These are phyloP conservation scores for Triadica sebifera DNA, from an alignment of 345 rosid genomes.

Conservation along the genomic window DNA sequence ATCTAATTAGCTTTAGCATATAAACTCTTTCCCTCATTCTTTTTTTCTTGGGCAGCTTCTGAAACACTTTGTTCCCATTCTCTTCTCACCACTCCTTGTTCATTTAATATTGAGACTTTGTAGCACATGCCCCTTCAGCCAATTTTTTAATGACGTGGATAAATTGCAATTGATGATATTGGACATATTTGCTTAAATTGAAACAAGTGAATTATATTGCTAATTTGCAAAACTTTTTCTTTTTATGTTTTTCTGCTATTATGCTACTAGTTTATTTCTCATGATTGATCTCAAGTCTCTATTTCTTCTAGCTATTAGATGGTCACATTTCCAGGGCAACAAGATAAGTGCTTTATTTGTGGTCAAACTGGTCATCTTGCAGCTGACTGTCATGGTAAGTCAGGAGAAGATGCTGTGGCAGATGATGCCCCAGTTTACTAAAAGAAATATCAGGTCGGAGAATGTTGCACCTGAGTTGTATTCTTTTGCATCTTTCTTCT, in stretches of 20 bases:
- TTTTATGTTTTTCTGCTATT: too few species aligned
- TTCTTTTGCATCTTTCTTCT: background rate
- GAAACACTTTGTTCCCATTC: background rate
- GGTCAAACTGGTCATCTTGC: slow-evolving; percentile 97
- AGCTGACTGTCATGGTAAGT: slow-evolving; percentile 81
- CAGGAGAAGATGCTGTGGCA: slow-evolving; percentile 39
- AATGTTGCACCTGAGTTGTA: slow-evolving; percentile 10
- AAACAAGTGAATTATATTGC: background rate
- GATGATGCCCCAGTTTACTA: slow-evolving; percentile 82
- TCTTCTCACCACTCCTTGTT: too few species aligned
- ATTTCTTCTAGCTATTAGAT: slow-evolving; percentile 43
- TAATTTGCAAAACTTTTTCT: too few species aligned
- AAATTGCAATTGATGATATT: background rate
- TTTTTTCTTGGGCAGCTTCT: background rate
- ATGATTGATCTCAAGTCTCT: slow-evolving; percentile 12
- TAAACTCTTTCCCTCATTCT: background rate
- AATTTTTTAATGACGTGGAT: background rate
- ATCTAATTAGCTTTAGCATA: background rate
- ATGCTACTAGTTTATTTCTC: background rate
- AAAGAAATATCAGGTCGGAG: slow-evolving; percentile 93
- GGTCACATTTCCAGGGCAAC: slow-evolving; percentile 85
- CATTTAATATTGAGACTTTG: background rate
- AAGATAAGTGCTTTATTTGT: slow-evolving; percentile 85
- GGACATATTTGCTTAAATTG: background rate
- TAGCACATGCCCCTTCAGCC: background rate